phyloP scores from a whole-genome alignment of 2,329 filamentous ascomycete species.

The Penicillium sp. region DNA sequence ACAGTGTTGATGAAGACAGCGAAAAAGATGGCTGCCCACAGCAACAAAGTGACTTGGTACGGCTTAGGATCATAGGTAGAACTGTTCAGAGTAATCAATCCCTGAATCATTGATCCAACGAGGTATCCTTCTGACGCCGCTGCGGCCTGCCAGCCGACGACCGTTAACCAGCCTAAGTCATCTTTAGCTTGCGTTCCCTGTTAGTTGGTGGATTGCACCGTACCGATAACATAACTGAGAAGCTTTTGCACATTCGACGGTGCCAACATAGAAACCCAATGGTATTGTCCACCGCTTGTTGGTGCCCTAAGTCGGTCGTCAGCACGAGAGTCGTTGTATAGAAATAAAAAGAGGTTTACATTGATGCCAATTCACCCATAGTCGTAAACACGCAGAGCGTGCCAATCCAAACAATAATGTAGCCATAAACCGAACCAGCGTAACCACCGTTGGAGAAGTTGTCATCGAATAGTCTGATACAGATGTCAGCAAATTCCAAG shows the following conservation, averaged over 20 bases:
- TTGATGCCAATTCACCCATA: constrained; percentile 7
- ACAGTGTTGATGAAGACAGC: constrained; percentile 51
- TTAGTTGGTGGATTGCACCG: not conserved
- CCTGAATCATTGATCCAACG: constrained; percentile 30
- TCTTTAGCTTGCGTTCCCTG: not conserved
- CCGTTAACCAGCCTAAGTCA: constrained; percentile 11
- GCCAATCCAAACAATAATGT: constrained; percentile 6
- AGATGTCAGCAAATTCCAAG: not conserved
- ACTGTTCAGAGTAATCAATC: constrained; percentile 15
- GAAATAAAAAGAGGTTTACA: not conserved
- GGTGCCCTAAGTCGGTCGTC: constrained; percentile 4
- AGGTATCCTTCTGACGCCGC: constrained; percentile 27
- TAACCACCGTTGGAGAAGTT: constrained; percentile 2
- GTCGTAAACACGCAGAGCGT: not conserved
- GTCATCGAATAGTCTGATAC: not conserved
- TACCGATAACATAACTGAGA: constrained; percentile 3
- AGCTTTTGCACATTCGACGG: not conserved
- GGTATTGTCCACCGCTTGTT: constrained; percentile 4
- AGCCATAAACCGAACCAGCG: constrained; percentile 3
- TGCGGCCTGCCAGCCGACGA: constrained; percentile 28
- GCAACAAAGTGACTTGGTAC: constrained; percentile 45
- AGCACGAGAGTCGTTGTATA: not conserved
- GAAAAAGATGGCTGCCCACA: constrained; percentile 46
- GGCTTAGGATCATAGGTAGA: constrained; percentile 21
- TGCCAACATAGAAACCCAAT: constrained; percentile 9